These are phyloP conservation scores for Tolypocladium guangdongense DNA, from an alignment of 2,329 filamentous ascomycete species.

Conservation along the genomic window DNA sequence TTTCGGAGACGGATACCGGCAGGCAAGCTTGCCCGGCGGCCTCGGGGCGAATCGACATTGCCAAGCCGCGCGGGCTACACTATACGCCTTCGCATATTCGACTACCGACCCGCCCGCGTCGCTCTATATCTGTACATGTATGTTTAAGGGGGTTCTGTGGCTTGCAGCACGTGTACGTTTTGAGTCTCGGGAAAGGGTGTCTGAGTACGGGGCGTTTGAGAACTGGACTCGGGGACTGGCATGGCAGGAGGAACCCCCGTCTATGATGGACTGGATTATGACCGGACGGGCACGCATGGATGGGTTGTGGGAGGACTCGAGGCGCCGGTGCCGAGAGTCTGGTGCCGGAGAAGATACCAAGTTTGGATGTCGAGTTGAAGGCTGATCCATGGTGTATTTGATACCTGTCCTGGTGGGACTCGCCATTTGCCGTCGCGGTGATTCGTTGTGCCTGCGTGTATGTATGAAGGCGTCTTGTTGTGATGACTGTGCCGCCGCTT, in stretches of 20 bases:
- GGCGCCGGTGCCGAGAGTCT: not conserved
- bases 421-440: not conserved
- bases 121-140: conserved; percentile 5
- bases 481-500: not conserved
- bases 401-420: not conserved
- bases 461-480: not conserved
- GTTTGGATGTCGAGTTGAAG: not conserved
- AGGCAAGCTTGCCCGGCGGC: not conserved
- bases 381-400: not conserved
- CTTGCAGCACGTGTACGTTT: conserved; percentile 5
- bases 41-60: not conserved
- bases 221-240: not conserved
- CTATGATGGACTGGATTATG: not conserved
- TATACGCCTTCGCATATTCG: not conserved
- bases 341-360: not conserved
- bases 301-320: not conserved
- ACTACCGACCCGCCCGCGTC: not conserved
- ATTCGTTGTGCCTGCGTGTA: not conserved
- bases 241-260: not conserved
- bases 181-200: conserved; percentile 1
- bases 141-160: not conserved
- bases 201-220: conserved; percentile 3
- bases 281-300: not conserved
- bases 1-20: not conserved
- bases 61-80: not conserved